Evolutionary conservation across 352 stramenopile species (phyloP).

Genomic region (Globisporangium paddicum): DNA sequence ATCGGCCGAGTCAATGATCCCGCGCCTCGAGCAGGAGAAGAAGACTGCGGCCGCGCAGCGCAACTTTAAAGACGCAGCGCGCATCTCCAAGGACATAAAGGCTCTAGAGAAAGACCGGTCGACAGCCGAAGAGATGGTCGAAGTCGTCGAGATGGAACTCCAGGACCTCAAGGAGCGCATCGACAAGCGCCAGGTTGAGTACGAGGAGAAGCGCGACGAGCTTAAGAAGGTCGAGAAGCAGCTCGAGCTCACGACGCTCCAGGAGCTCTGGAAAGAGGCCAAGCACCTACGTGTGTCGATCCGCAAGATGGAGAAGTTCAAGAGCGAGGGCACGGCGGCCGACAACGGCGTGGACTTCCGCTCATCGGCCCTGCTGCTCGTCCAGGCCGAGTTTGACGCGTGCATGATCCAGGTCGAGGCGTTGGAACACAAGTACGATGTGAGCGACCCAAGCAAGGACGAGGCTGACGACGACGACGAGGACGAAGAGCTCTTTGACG

Average conservation of each 20-base stretch:
- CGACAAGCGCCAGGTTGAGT: slow-evolving; percentile 59
- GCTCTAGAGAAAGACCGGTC: slow-evolving; percentile 77
- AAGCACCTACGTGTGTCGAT: slow-evolving; percentile 53
- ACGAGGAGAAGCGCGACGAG: slow-evolving; percentile 73
- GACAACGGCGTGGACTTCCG: slow-evolving; percentile 64
- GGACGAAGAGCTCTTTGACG: slow-evolving; percentile 32
- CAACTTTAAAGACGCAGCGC: slow-evolving; percentile 86
- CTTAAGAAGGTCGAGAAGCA: slow-evolving; percentile 72
- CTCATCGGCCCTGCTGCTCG: slow-evolving; percentile 56
- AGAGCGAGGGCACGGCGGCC: slow-evolving; percentile 49
- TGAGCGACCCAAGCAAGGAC: slow-evolving; percentile 42
- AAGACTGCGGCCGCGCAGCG: slow-evolving; percentile 65
- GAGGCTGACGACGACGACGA: slow-evolving; percentile 41
- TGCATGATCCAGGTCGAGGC: slow-evolving; percentile 55
- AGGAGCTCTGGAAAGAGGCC: slow-evolving; percentile 77
- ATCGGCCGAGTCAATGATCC: slow-evolving; percentile 75
- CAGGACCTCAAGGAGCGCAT: slow-evolving; percentile 75
- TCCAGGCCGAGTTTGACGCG: slow-evolving; percentile 74
- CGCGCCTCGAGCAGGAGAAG: slow-evolving; percentile 75
- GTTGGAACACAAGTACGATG: slow-evolving; percentile 70
- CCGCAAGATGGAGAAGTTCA: slow-evolving; percentile 66
- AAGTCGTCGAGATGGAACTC: slow-evolving; percentile 81
- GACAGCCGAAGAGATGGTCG: slow-evolving; percentile 76
- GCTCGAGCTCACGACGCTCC: slow-evolving; percentile 55
- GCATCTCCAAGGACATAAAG: slow-evolving; percentile 87